Percentiles rank a stretch among this genome's conserved stretches.
Conservation (phyloP, 1,139 yeast species). For the Taphrina wiesneri region DNA sequence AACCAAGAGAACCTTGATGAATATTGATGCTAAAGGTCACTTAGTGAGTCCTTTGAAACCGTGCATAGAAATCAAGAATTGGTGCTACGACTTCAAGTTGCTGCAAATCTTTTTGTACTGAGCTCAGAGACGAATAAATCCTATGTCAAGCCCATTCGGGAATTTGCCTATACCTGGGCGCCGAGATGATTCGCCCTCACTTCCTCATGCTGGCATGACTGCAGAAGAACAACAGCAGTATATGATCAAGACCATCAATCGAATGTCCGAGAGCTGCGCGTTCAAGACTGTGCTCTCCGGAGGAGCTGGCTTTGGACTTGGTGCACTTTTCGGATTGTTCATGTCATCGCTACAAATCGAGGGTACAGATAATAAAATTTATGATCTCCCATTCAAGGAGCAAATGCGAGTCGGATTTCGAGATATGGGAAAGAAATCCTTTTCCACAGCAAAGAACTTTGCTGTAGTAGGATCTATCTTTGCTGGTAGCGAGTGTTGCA, state of each 20-base stretch:
- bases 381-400: conserved; percentile 86
- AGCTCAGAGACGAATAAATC: too few relatives aligned
- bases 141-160: conserved; percentile 30
- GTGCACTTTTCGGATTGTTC: conserved; percentile 93
- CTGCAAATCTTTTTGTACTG: too few relatives aligned
- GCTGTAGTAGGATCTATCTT: conserved; percentile 93
- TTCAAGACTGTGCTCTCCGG: conserved; percentile 92
- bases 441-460: conserved; percentile 85
- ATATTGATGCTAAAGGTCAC: background rate
- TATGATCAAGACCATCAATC: conserved; percentile 26
- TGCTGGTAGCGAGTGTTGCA: conserved; percentile 90
- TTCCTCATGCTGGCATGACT: conserved; percentile 32
- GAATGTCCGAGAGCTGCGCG: conserved; percentile 57
- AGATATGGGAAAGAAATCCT: conserved; percentile 89
- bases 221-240: conserved; percentile 30
- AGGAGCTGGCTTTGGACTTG: conserved; percentile 89
- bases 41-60: too few relatives aligned
- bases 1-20: background rate
- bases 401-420: conserved; percentile 88
- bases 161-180: conserved; percentile 27
- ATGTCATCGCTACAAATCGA: conserved; percentile 80
- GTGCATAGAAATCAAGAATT: too few relatives aligned
- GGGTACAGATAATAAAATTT: conserved; percentile 51
- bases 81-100: too few relatives aligned
- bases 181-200: background rate